These are phyloP conservation scores for Przewalskia tangutica DNA, from an alignment of 257 asterid genomes.

Conservation along the genomic window DNA sequence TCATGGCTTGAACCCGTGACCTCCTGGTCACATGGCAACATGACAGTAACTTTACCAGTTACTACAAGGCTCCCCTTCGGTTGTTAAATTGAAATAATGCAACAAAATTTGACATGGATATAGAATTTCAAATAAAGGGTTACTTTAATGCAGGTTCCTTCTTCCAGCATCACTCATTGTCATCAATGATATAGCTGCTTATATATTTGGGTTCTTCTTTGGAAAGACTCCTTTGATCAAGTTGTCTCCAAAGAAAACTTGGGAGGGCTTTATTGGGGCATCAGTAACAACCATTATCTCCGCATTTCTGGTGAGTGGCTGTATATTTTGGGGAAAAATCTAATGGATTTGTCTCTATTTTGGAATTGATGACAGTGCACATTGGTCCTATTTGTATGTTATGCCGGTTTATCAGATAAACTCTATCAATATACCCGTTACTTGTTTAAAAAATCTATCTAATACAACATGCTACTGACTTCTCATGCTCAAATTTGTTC, in stretches of 20 bases:
- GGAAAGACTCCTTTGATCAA: slow-evolving; percentile 87
- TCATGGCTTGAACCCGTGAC: too few species aligned
- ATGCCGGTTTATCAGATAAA: neutral
- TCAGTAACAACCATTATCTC: slow-evolving; percentile 66
- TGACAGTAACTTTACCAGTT: too few species aligned
- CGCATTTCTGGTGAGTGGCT: slow-evolving; percentile 59
- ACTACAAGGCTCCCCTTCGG: neutral
- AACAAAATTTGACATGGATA: slow-evolving; percentile 9
- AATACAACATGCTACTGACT: neutral
- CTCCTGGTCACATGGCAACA: too few species aligned
- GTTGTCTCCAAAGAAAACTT: slow-evolving; percentile 83
- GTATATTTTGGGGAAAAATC: neutral
- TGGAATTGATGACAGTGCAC: neutral
- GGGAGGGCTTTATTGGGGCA: slow-evolving; percentile 97
- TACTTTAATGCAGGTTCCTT: slow-evolving; percentile 72
- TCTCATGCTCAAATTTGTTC: neutral
- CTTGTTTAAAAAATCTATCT: neutral
- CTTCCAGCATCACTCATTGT: slow-evolving; percentile 90
- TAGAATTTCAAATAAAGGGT: slow-evolving; percentile 18
- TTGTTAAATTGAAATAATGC: neutral
- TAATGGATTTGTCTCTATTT: neutral
- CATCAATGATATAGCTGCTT: slow-evolving; percentile 78
- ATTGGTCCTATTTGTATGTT: neutral
- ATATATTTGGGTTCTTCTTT: slow-evolving; percentile 74
- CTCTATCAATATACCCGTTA: neutral